Conservation (phyloP, 495 filamentous ascomycete genomes). For the Penicillium longicatenatum region DNA sequence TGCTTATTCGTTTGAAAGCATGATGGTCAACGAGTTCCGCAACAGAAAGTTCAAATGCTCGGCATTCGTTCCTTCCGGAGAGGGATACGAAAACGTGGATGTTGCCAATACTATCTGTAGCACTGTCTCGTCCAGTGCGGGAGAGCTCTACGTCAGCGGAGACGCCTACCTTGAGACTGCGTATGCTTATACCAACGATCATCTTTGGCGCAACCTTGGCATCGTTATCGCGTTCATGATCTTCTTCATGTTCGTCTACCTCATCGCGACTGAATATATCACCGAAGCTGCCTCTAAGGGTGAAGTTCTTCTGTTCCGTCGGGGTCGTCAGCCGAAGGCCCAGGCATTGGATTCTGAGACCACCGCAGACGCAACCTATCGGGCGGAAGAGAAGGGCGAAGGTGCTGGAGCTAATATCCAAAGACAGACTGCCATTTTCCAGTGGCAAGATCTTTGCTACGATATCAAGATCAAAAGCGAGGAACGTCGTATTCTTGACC, state of each 20-base stretch:
- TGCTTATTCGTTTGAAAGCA: constrained; percentile 78
- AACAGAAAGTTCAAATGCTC: constrained; percentile 64
- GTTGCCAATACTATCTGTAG: constrained; percentile 55
- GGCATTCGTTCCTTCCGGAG: constrained; percentile 57
- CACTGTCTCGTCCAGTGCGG: constrained; percentile 46
- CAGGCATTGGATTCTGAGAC: constrained; percentile 30
- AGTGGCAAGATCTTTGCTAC: constrained; percentile 74
- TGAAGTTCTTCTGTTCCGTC: constrained; percentile 84
- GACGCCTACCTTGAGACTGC: constrained; percentile 65
- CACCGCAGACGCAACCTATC: constrained; percentile 19
- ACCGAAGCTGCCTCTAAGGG: constrained; percentile 80
- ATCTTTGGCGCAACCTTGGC: constrained; percentile 83
- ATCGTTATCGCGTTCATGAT: constrained; percentile 76
- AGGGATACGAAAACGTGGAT: constrained; percentile 48
- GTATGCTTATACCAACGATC: constrained; percentile 58
- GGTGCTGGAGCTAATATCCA: constrained; percentile 23
- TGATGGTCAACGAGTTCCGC: constrained; percentile 91
- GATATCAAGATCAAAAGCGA: constrained; percentile 63
- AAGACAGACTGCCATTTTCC: constrained; percentile 61
- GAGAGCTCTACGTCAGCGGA: constrained; percentile 58
- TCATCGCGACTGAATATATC: constrained; percentile 73
- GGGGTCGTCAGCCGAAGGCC: constrained; percentile 61
- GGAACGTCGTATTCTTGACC: constrained; percentile 57
- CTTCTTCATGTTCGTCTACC: constrained; percentile 65
- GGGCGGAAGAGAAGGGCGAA: constrained; percentile 22